Evolutionary conservation across 305 asterid genomes (phyloP), one percentile per base, ranked within the genome.

Genomic region (Stenogyne calaminthoides): DNA sequence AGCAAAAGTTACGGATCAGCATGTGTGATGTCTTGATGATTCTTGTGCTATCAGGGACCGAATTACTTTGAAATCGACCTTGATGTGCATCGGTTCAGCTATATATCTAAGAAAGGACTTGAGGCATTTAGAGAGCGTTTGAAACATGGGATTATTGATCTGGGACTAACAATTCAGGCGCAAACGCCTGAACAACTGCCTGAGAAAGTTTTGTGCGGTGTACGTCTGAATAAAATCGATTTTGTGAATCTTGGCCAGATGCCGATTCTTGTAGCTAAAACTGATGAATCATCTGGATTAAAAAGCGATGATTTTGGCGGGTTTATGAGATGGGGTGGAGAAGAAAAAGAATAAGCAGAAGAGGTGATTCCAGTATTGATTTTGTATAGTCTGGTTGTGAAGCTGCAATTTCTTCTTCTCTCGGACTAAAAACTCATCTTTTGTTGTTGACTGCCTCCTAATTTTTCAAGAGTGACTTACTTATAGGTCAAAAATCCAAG

Each of bases 21-120:
- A 55, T 10, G 60, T 55, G 39, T 78, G 11, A 67, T 27, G 7
- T 58, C 14, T 36, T 40, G 27, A 47, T 25, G 49, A 44, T 44
- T 72, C 20, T 62, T 18, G 61, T 64, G 81, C 36, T 80, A 75
- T 36, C 88, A 95, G 98, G 99, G 96, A 67, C 70, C 76, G 11
- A 89, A 84, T 77, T 95, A 92, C 86, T 82, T 92, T 67, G 99
- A 95, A 69, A 88, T 92, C 27, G 98, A 95, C 85, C 85, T 95
- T 25, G 99, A 95, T 71, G 93, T 92, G 37, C 99, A 95, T 69
- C 90, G 93, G n/a, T 95, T 95, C 83, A 92, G 99, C 84, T 95
- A 90, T 76, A 88, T 92, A 64, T 87, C 96, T 1, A 85, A 98
- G 82, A 95, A 85, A 84, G 98, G 97, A 39, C 88, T 92, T n/a